Evolutionary conservation across 495 filamentous ascomycete genomes (phyloP), one percentile per base, ranked within the genome.

Genomic region (Hyaloscypha bicolor): DNA sequence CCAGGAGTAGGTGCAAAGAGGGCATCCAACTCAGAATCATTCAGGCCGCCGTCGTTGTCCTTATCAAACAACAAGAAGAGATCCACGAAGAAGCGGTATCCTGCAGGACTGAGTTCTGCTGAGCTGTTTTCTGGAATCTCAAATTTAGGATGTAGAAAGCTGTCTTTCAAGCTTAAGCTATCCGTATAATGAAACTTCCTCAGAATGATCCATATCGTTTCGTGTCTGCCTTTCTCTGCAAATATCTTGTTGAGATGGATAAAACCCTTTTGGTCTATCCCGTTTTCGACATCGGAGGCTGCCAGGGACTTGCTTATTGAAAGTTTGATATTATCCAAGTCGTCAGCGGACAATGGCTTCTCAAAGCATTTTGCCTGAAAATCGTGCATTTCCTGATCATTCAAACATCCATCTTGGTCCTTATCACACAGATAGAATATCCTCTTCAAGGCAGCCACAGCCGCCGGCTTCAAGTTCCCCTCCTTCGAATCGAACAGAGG

Each of bases 161-260:
- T 90, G 70, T 97, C 92, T 69, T 94, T 92, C 59, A 99, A 79
- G 63, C 91, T 94, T 32, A 98, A 80, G 71, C 91, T 96, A 77
- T 98, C 94, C 2, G 94, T 96, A 75, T 99, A 98, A 68, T 97
- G 93, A 70, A 96, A 97, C 55, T 93, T 93, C n/a, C 95, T 87
- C 55, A 98, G 78, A 65, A 98, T 97, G 33, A 93, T 91, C 95
- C 95, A 99, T 32, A 98, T 91, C 0, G 95, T 98, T 79, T 99
- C 96, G 73, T 99, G 95, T n/a, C 95, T 88, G 57, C 93, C 95
- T 76, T 97, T 97, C 73, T 97, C 94, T 3, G 93, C 94, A 74
- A 97, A 99, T 63, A 97, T 86, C 79, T 93, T 97, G 77, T 97
- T 97, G 53, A 98, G 81, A 65, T 91, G 84, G 31, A 99, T 82